A percentile compares a stretch with the other conserved stretches of the same genome.
phyloP scores from a whole-genome alignment of 139 green algal genomes.

The Trebouxia sp. region DNA sequence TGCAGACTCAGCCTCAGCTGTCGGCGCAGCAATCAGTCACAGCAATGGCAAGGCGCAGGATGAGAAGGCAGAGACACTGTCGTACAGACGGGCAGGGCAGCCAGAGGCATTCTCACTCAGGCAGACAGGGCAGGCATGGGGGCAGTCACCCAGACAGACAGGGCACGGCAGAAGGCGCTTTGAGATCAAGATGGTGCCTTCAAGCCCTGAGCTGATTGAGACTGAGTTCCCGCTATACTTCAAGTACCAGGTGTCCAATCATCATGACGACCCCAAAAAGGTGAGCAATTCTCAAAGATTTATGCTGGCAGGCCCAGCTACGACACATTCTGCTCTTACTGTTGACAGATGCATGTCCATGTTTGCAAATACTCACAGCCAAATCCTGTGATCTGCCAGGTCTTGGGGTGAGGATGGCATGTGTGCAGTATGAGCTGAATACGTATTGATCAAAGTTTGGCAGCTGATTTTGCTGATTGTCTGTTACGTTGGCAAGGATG shows the following conservation, averaged over 20 bases:
- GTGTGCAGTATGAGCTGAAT: too few relatives aligned
- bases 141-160: not conserved
- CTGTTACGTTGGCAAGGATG: too few relatives aligned
- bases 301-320: not conserved
- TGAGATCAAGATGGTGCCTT: not conserved
- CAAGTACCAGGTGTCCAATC: conserved; percentile 56
- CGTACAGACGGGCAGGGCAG: not conserved
- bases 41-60: not conserved
- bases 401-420: too few relatives aligned
- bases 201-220: conserved; percentile 37
- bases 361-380: too few relatives aligned
- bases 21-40: not conserved
- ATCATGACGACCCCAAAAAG: conserved; percentile 52
- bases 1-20: not conserved
- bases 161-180: conserved; percentile 30
- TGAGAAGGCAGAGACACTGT: not conserved
- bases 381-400: too few relatives aligned
- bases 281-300: not conserved
- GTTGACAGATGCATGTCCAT: not conserved
- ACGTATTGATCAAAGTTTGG: too few relatives aligned
- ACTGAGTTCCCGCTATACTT: conserved; percentile 68
- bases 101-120: not conserved
- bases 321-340: not conserved
- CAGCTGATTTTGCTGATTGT: too few relatives aligned
- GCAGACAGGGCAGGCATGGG: not conserved